A percentile compares a stretch with the other conserved stretches of the same genome.
These are phyloP conservation scores for Anaeramoeba flamelloides DNA, from an alignment of 78 protist species.

Conservation along the genomic window DNA sequence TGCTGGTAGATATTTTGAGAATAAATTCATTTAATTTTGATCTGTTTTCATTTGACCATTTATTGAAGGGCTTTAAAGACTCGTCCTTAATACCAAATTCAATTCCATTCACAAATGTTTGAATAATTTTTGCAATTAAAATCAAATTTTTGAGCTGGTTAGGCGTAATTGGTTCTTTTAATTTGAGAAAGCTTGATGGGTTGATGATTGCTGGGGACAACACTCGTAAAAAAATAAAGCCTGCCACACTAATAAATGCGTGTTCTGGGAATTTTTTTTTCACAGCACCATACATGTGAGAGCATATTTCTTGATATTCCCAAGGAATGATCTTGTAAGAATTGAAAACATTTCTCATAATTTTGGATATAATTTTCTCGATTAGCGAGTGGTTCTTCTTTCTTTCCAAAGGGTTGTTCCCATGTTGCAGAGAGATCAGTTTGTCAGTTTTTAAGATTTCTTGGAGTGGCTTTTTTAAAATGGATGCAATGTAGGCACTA, in stretches of 20 bases:
- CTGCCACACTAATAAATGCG: not conserved
- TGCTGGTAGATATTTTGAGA: too few relatives aligned
- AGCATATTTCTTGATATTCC: not conserved
- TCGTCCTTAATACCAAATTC: not conserved
- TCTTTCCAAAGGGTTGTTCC: not conserved
- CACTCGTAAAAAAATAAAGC: not conserved
- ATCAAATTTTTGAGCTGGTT: not conserved
- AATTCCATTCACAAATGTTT: not conserved
- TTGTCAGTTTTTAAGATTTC: not conserved
- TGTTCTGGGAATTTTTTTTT: not conserved
- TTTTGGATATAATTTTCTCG: not conserved
- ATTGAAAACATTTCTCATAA: not conserved
- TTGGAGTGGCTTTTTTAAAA: not conserved
- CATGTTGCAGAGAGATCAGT: not conserved
- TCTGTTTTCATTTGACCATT: too few relatives aligned
- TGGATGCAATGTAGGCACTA: not conserved
- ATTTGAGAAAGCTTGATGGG: not conserved
- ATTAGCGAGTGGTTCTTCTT: not conserved
- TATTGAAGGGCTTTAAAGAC: not conserved
- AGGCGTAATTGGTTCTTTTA: not conserved
- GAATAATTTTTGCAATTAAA: conserved; percentile 1
- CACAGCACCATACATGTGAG: not conserved
- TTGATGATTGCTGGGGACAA: not conserved
- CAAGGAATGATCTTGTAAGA: not conserved
- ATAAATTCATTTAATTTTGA: too few relatives aligned